phyloP scores from a whole-genome alignment of 164 flowering plant species.

The Tetrastigma voinierianum region DNA sequence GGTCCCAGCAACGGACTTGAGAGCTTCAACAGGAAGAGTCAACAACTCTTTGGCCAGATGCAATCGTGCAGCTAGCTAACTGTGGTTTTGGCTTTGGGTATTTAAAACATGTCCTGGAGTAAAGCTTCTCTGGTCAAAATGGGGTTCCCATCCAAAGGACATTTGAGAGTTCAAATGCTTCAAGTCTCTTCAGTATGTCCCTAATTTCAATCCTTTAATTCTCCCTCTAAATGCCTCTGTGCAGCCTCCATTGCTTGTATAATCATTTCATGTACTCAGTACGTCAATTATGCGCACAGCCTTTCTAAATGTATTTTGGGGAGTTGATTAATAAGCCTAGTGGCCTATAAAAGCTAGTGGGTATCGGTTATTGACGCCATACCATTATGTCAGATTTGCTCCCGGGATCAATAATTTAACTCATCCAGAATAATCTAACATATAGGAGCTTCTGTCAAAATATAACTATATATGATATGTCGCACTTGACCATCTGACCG shows the following conservation, averaged over 20 bases:
- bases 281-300: slow-evolving; percentile 94
- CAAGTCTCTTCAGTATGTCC: slow-evolving; percentile 81
- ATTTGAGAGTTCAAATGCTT: slow-evolving; percentile 73
- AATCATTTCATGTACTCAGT: slow-evolving; percentile 73
- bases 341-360: too few relatives aligned
- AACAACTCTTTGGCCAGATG: slow-evolving; percentile 83
- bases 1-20: slow-evolving; percentile 92
- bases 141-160: slow-evolving; percentile 49
- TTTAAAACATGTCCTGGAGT: slow-evolving; percentile 79
- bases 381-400: too few relatives aligned
- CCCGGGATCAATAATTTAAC: too few relatives aligned
- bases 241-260: slow-evolving; percentile 74
- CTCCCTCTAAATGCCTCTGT: slow-evolving; percentile 65
- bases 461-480: too few relatives aligned
- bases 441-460: too few relatives aligned
- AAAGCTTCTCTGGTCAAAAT: slow-evolving; percentile 59
- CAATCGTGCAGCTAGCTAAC: slow-evolving; percentile 85
- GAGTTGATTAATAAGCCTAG: too few relatives aligned
- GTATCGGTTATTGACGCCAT: too few relatives aligned
- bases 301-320: too few relatives aligned
- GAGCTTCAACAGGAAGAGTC: slow-evolving; percentile 62
- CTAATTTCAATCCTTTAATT: slow-evolving; percentile 82
- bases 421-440: too few relatives aligned
- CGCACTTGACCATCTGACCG: too few relatives aligned
- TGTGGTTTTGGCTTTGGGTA: slow-evolving; percentile 70